Base-by-base conservation (phyloP, 352 stramenopile species). In the Phytopythium boreale region DNA sequence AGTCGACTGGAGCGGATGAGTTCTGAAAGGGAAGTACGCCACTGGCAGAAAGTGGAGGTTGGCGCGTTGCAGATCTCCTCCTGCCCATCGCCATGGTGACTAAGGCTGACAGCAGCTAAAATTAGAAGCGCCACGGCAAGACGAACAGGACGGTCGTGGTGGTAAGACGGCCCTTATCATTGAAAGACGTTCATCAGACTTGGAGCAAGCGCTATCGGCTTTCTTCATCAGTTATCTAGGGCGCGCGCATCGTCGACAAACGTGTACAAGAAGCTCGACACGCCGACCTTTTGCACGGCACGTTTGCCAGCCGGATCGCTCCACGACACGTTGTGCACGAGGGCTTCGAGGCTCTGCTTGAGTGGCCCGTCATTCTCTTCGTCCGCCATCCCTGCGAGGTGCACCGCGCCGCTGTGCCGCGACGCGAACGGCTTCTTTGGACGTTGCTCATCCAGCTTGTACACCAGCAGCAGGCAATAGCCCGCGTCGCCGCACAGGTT, bases 301-400 rank as follows among this genome's bases (percentile, higher is more conserved):
- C 84, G 79, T 66, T 93, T 93, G 31, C 77, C 76, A 3, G 74
- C 71, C 17, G 79, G 74, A 52, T 91, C 82, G 59, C 82, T 90
- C 82, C 82, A 92, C 2, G 84, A 82, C 14, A 93, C 67, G 58
- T 93, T 93, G 61, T 92, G 84, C 0, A 78, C 77, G 0, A 90
- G 65, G 0, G 82, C 70, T 55, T 87, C 77, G 67, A 93, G 87
- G 53, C 79, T 92, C 60, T 76, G 70, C 17, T 76, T 73, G n/a
- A 93, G 65, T 29, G 74, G 72, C 0, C 62, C 59, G 41, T 90
- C 69, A 2, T 50, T 26, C 19, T 68, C 56, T 29, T 65, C 52
- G n/a, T 93, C 80, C 0, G 80, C 77, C 27, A 84, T 55, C 27
- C 84, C 70, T 2, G 70, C 58, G 36, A 93, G 81, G 53, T 80